Conservation (phyloP, 257 asterid genomes). For the Anisodus tanguticus region DNA sequence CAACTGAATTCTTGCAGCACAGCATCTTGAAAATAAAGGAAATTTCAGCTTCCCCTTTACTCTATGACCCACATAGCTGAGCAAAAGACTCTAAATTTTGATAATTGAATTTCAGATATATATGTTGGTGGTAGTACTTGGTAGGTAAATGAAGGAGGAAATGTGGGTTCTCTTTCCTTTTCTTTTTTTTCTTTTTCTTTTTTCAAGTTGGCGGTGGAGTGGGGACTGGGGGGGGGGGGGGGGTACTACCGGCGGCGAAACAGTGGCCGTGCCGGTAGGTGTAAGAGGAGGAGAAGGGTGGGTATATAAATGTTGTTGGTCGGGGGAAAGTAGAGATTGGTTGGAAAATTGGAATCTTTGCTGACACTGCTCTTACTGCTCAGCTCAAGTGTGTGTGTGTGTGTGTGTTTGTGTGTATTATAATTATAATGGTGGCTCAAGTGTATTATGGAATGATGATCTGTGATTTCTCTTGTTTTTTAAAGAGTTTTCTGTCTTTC, state of each 20-base stretch:
- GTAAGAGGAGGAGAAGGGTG: slow-evolving; percentile 26
- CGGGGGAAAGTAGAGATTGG: slow-evolving; percentile 41
- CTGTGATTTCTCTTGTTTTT: slow-evolving; percentile 30
- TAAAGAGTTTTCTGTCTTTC: not conserved
- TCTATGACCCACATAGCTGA: not conserved
- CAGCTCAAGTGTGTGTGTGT: too few species aligned
- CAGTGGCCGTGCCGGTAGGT: slow-evolving; percentile 33
- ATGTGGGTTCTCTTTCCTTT: not conserved
- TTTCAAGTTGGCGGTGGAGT: not conserved
- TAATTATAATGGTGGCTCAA: not conserved
- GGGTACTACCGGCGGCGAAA: slow-evolving; percentile 37
- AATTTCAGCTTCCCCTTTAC: not conserved
- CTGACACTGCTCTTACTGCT: not conserved
- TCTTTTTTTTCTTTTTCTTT: not conserved
- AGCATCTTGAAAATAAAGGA: slow-evolving; percentile 46
- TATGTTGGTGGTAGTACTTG: not conserved
- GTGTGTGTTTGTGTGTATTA: slow-evolving; percentile 48
- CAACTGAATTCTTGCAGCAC: slow-evolving; percentile 59
- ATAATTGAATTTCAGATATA: slow-evolving; percentile 26
- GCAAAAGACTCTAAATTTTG: not conserved
- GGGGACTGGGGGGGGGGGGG: too few species aligned
- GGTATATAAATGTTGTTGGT: too few species aligned
- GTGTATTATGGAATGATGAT: slow-evolving; percentile 32
- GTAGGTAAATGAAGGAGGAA: slow-evolving; percentile 6
- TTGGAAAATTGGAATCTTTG: slow-evolving; percentile 49